Conservation (phyloP, 106 monocot genomes). For the Apostasia ramifera region DNA sequence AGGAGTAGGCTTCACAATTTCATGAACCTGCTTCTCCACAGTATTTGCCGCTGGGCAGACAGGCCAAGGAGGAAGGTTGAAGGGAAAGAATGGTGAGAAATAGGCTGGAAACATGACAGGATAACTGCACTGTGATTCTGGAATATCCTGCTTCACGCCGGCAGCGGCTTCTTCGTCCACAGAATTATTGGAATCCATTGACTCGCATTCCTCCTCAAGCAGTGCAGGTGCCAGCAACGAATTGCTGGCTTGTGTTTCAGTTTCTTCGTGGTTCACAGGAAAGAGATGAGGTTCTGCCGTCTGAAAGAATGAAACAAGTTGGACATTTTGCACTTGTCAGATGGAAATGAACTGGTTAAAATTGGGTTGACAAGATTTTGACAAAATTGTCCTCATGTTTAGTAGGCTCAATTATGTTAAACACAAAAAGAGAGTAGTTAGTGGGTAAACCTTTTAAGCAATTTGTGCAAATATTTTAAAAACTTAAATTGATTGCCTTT, state of each 20-base stretch:
- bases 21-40: conserved; percentile 12
- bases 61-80: conserved; percentile 18
- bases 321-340: too few relatives aligned
- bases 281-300: conserved; percentile 13
- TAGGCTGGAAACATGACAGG: conserved; percentile 31
- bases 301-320: conserved; percentile 7
- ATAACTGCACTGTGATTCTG: conserved; percentile 16
- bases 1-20: conserved; percentile 40
- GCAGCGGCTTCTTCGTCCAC: conserved; percentile 13
- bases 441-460: too few relatives aligned
- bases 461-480: too few relatives aligned
- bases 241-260: conserved; percentile 4
- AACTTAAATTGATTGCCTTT: too few relatives aligned
- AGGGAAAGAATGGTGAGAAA: conserved; percentile 35
- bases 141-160: conserved; percentile 14
- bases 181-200: conserved; percentile 38
- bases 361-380: too few relatives aligned
- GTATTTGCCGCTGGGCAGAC: conserved; percentile 1
- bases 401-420: too few relatives aligned
- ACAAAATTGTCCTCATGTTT: too few relatives aligned
- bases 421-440: too few relatives aligned
- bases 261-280: conserved; percentile 11
- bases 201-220: conserved; percentile 26
- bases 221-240: conserved; percentile 6
- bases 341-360: too few relatives aligned